Evolutionary conservation across 2,329 filamentous ascomycete species (phyloP), one percentile per base, ranked within the genome.

Genomic region (Colletotrichum graminicola): DNA sequence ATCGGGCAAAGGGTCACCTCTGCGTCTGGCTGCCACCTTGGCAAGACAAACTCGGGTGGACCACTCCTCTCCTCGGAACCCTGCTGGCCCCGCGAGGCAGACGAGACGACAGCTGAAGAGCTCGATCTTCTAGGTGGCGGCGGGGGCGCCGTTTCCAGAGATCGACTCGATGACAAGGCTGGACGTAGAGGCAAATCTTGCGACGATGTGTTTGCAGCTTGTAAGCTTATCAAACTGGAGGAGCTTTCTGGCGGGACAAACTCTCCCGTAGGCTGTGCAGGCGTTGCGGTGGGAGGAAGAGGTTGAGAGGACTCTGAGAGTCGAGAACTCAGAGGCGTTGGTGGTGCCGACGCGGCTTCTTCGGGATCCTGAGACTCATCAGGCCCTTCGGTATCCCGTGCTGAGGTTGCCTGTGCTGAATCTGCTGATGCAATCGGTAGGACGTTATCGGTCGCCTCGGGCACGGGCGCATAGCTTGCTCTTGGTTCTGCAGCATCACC

Each of bases 1-100:
- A 98, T 97, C 2, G 94, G 94, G 79, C 95, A 98, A 73, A 90
- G 87, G 1, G 90, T 90, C 14, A 93, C 94, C 75, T 97, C 94
- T 5, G 88, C 86, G 80, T 98, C 95, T 5, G 94, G 93, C 82
- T 98, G 95, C 95, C 95, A 98, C 68, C 86, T 86, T 1, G 95
- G 94, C 51, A 94, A 82, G 23, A 87, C 82, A 73, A 92, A 83
- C 26, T 87, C 84, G 75, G 79, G 66, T 26, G 70, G 70, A 10
- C 66, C 56, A 32, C 66, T 70, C 36, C 70, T 39, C 29, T 66
- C 70, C 12, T 66, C 67, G 14, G 56, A 29, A 18, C 34, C 36
- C 34, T 56, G 66, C 36, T 73, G 72, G 39, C 63, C 49, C 16
- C 65, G 69, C 14, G 59, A 41, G 23, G 52, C 21, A 51, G 67